phyloP scores from a whole-genome alignment of 768 basidiomycete species.

The Mycena galericulata region DNA sequence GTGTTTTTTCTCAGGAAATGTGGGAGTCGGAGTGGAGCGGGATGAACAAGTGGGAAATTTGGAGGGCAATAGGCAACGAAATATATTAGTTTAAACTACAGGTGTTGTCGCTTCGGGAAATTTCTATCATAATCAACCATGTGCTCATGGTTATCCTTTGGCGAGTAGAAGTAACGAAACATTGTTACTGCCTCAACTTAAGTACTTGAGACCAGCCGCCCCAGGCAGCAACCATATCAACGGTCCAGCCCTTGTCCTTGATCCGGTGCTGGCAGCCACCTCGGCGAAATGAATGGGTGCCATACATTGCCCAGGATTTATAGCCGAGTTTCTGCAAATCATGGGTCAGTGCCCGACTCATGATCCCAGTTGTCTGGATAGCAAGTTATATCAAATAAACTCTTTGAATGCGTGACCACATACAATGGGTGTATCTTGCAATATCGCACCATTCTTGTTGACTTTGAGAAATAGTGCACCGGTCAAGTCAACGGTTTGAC shows the following conservation, averaged over 20 bases:
- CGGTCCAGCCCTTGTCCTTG: conserved; percentile 24
- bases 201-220: conserved; percentile 41
- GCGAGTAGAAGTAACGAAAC: conserved; percentile 37
- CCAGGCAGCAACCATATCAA: conserved; percentile 36
- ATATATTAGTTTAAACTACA: conserved; percentile 3
- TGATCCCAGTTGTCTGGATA: conserved; percentile 25
- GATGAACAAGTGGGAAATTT: conserved; percentile 23
- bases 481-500: neutral
- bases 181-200: conserved; percentile 37
- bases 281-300: conserved; percentile 39
- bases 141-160: conserved; percentile 35
- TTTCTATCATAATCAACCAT: conserved; percentile 35
- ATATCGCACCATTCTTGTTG: neutral
- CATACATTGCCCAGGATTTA: conserved; percentile 33
- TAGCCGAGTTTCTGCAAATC: conserved; percentile 36
- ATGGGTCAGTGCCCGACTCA: conserved; percentile 26
- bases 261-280: conserved; percentile 38
- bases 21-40: neutral
- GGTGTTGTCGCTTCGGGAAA: neutral
- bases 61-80: conserved; percentile 26
- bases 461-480: conserved; percentile 32
- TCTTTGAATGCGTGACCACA: too few species aligned
- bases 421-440: too few species aligned
- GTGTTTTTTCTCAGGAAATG: neutral
- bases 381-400: too few species aligned